A percentile compares a stretch with the other conserved stretches of the same genome.
These are phyloP conservation scores for Escallonia rubra DNA, from an alignment of 129 eudicot genomes.

Conservation along the genomic window DNA sequence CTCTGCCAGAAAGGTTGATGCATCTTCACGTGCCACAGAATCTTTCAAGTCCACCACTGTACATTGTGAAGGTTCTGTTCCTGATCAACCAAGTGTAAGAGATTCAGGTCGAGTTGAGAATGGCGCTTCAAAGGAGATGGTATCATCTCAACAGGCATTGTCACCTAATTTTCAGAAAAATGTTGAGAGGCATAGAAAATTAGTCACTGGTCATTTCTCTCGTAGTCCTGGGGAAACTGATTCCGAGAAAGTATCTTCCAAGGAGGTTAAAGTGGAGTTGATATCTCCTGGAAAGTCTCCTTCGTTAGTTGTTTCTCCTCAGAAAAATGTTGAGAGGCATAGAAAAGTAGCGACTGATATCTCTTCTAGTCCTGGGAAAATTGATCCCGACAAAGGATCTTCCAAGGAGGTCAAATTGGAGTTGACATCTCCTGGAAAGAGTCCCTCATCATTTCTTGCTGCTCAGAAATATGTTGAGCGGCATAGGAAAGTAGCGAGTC, in stretches of 20 bases:
- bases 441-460: conserved; percentile 34
- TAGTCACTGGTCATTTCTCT: conserved; percentile 3
- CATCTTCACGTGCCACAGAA: conserved; percentile 21
- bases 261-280: conserved; percentile 28
- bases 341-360: conserved; percentile 3
- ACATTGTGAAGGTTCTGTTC: conserved; percentile 24
- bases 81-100: conserved; percentile 25
- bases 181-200: conserved; percentile 18
- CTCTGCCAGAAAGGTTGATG: conserved; percentile 35
- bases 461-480: conserved; percentile 34
- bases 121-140: conserved; percentile 24
- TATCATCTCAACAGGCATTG: conserved; percentile 9
- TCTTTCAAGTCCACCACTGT: conserved; percentile 20
- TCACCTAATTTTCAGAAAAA: conserved; percentile 33
- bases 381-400: conserved; percentile 34
- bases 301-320: conserved; percentile 18
- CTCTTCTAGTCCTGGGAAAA: conserved; percentile 28
- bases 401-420: conserved; percentile 31
- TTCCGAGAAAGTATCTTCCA: conserved; percentile 31
- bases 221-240: conserved; percentile 35
- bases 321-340: conserved; percentile 27
- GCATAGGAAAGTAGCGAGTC: conserved; percentile 21
- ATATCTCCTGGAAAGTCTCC: conserved; percentile 62
- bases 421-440: conserved; percentile 44
- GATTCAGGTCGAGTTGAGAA: conserved; percentile 19